Evolutionary conservation across 2,329 filamentous ascomycete species (phyloP).

Genomic region (Boeremia lycopersici): DNA sequence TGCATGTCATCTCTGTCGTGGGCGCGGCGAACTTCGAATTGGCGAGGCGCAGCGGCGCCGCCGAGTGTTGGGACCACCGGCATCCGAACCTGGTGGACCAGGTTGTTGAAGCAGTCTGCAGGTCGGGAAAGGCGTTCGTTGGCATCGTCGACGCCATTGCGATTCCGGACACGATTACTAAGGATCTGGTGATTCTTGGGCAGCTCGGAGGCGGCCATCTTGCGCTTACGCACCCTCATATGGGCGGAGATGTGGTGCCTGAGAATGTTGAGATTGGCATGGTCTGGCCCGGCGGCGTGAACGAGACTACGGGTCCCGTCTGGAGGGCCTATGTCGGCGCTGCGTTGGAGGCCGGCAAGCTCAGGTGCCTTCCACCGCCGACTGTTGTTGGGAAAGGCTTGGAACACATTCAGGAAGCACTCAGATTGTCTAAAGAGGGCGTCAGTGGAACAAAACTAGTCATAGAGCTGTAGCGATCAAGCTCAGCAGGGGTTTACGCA

Average conservation of each 20-base stretch:
- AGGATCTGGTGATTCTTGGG: slow-evolving; percentile 33
- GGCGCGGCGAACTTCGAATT: slow-evolving; percentile 35
- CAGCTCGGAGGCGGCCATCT: slow-evolving; percentile 44
- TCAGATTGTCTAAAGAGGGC: slow-evolving; percentile 34
- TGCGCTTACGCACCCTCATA: slow-evolving; percentile 46
- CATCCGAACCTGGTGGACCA: slow-evolving; percentile 41
- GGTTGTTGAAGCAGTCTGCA: slow-evolving; percentile 44
- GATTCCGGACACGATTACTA: slow-evolving; percentile 22
- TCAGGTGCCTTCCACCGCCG: slow-evolving; percentile 33
- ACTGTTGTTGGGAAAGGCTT: slow-evolving; percentile 36
- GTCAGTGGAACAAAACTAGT: slow-evolving; percentile 51
- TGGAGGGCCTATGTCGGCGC: slow-evolving; percentile 36
- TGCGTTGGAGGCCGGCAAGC: slow-evolving; percentile 29
- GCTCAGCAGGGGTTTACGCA: background rate
- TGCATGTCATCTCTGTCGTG: slow-evolving; percentile 47
- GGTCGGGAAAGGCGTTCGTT: slow-evolving; percentile 42
- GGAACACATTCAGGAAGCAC: slow-evolving; percentile 30
- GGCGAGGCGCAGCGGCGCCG: slow-evolving; percentile 29
- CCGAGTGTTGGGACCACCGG: slow-evolving; percentile 36
- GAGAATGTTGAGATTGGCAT: slow-evolving; percentile 43
- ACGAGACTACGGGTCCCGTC: slow-evolving; percentile 31
- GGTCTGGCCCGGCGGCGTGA: slow-evolving; percentile 26
- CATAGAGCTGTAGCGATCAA: slow-evolving; percentile 36
- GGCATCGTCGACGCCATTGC: slow-evolving; percentile 50
- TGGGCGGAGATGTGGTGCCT: slow-evolving; percentile 28